Percentiles rank a stretch among this genome's conserved stretches.
phyloP scores from a whole-genome alignment of 2,329 filamentous ascomycete species.

The Ophiognomonia clavigignenti-juglandacearum region DNA sequence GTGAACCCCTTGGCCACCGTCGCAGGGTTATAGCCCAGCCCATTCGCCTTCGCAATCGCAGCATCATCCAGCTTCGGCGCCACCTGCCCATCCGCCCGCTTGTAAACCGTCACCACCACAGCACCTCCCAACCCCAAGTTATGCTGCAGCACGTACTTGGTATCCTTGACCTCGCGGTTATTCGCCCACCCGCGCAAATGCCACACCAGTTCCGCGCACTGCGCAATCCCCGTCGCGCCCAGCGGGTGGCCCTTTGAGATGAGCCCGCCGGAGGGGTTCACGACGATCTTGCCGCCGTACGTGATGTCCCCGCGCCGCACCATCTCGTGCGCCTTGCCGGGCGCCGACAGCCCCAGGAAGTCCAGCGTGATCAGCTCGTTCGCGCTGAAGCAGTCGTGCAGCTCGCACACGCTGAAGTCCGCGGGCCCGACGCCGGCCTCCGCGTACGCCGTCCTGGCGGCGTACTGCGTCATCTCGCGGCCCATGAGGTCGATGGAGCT shows the following conservation, averaged over 20 bases:
- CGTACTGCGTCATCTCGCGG: constrained; percentile 74
- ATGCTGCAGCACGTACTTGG: constrained; percentile 76
- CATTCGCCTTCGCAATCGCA: constrained; percentile 60
- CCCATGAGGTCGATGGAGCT: constrained; percentile 86
- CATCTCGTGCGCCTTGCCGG: constrained; percentile 86
- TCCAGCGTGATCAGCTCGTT: constrained; percentile 93
- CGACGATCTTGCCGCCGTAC: constrained; percentile 75
- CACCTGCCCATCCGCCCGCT: constrained; percentile 69
- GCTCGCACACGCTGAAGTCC: constrained; percentile 79
- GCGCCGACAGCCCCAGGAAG: constrained; percentile 71
- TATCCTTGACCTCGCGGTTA: constrained; percentile 68
- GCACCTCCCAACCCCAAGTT: constrained; percentile 91
- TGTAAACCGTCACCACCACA: constrained; percentile 85
- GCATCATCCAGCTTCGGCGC: constrained; percentile 56
- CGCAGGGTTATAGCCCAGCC: constrained; percentile 87
- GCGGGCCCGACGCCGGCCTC: constrained; percentile 66
- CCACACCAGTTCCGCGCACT: constrained; percentile 94
- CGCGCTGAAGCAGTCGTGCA: constrained; percentile 95
- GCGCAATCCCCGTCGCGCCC: constrained; percentile 88
- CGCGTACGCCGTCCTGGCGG: constrained; percentile 62
- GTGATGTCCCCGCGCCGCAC: constrained; percentile 86
- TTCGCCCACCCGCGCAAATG: constrained; percentile 94
- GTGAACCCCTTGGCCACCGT: constrained; percentile 87
- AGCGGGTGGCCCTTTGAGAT: constrained; percentile 96
- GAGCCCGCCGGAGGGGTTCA: constrained; percentile 91